phyloP scores from a whole-genome alignment of 2,329 filamentous ascomycete genomes.

The Beauveria varroae region DNA sequence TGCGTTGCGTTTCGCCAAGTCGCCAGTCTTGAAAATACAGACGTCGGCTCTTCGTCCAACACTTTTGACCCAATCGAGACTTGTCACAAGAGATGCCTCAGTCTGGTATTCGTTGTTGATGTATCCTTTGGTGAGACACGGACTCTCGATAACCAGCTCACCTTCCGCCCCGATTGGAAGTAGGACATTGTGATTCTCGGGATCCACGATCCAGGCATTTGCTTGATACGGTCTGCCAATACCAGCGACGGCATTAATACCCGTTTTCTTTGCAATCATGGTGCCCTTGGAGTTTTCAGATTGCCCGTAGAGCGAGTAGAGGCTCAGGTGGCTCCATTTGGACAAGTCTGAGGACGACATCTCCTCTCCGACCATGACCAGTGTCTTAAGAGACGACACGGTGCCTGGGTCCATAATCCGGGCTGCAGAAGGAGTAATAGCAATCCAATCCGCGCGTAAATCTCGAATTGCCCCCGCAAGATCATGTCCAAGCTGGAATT shows the following conservation, averaged over 20 bases:
- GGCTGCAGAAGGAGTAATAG: not conserved
- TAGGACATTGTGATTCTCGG: not conserved
- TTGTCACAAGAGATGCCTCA: not conserved
- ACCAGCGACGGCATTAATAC: not conserved
- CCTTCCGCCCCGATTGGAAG: not conserved
- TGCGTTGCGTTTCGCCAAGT: not conserved
- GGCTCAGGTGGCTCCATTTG: not conserved
- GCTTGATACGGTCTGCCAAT: not conserved
- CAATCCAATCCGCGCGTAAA: not conserved
- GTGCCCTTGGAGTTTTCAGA: conserved; percentile 3
- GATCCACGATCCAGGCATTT: conserved; percentile 5
- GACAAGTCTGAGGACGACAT: not conserved
- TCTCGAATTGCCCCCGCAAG: not conserved
- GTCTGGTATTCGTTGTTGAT: not conserved
- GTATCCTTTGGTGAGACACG: not conserved
- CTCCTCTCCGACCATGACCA: conserved; percentile 3
- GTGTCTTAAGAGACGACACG: not conserved
- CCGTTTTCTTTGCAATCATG: not conserved
- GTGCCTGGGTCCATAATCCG: not conserved
- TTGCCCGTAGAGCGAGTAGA: conserved; percentile 4
- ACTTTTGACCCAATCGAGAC: not conserved
- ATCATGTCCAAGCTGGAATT: not conserved
- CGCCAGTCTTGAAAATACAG: not conserved
- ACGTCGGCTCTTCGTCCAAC: not conserved
- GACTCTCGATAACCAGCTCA: not conserved